Conservation (phyloP, 768 basidiomycete species). For the Coprinellus micaceus region DNA sequence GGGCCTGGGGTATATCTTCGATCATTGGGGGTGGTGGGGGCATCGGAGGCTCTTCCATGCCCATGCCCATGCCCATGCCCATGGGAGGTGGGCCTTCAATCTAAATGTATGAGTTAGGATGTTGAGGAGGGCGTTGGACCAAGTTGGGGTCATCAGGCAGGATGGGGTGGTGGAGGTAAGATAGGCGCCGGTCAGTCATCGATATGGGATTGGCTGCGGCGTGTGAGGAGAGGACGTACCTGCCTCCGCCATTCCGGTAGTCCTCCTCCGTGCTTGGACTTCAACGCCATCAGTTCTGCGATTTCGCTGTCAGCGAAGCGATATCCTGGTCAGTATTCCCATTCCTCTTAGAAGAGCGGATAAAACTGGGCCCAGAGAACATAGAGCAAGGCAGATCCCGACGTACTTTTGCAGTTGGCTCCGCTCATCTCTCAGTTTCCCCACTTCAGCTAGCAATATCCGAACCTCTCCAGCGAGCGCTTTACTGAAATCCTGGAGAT, state of each 20-base stretch:
- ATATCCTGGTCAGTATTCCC: too few species aligned
- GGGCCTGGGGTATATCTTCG: constrained; percentile 46
- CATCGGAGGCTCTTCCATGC: constrained; percentile 34
- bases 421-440: constrained; percentile 73
- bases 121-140: too few species aligned
- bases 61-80: background rate
- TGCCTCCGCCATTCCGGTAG: constrained; percentile 73
- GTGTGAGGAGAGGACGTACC: constrained; percentile 30
- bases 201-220: background rate
- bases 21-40: constrained; percentile 46
- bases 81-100: background rate
- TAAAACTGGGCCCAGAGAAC: constrained; percentile 1
- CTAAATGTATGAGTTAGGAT: background rate
- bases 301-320: constrained; percentile 56
- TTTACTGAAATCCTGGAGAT: constrained; percentile 78
- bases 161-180: too few species aligned
- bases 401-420: constrained; percentile 74
- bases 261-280: constrained; percentile 77
- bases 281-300: constrained; percentile 77
- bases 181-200: background rate
- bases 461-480: constrained; percentile 78
- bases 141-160: too few species aligned
- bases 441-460: constrained; percentile 74
- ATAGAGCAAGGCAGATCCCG: constrained; percentile 10
- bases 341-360: too few species aligned